These are phyloP conservation scores for Komagataella phaffii DNA, from an alignment of 805 yeast genomes.

Conservation along the genomic window DNA sequence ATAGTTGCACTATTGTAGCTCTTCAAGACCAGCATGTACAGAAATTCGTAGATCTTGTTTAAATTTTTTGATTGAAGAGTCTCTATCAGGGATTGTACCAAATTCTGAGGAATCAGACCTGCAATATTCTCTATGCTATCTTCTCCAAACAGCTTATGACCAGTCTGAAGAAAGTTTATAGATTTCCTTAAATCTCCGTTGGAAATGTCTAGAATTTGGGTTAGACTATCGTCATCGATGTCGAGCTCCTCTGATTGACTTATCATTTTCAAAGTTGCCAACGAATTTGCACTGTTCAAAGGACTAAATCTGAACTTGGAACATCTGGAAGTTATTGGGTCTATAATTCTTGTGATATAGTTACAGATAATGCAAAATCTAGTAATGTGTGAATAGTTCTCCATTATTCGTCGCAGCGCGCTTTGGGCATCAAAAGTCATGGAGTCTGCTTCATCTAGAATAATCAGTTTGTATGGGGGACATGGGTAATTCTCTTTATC, in stretches of 20 bases:
- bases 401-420: conserved; percentile 91
- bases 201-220: conserved; percentile 56
- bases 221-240: conserved; percentile 35
- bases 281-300: conserved; percentile 58
- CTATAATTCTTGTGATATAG: conserved; percentile 91
- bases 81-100: conserved; percentile 8
- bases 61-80: conserved; percentile 10
- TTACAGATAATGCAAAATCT: conserved; percentile 93
- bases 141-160: conserved; percentile 43
- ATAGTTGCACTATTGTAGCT: conserved; percentile 20
- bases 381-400: conserved; percentile 77
- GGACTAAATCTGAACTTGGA: conserved; percentile 86
- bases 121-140: conserved; percentile 16
- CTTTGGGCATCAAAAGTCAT: conserved; percentile 97
- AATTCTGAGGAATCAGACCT: conserved; percentile 16
- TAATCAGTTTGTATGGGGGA: conserved; percentile 90
- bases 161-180: conserved; percentile 79
- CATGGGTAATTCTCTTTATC: conserved; percentile 75
- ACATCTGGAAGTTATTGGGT: conserved; percentile 93
- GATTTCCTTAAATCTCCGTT: conserved; percentile 91
- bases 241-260: conserved; percentile 32
- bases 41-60: conserved; percentile 11
- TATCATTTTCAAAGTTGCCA: conserved; percentile 51
- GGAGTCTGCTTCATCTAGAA: conserved; percentile 91
- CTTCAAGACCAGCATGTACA: conserved; percentile 14